A percentile compares a stretch with the other conserved stretches of the same genome.
phyloP scores from a whole-genome alignment of 495 filamentous ascomycete species.

The Aspergillus heteromorphus region DNA sequence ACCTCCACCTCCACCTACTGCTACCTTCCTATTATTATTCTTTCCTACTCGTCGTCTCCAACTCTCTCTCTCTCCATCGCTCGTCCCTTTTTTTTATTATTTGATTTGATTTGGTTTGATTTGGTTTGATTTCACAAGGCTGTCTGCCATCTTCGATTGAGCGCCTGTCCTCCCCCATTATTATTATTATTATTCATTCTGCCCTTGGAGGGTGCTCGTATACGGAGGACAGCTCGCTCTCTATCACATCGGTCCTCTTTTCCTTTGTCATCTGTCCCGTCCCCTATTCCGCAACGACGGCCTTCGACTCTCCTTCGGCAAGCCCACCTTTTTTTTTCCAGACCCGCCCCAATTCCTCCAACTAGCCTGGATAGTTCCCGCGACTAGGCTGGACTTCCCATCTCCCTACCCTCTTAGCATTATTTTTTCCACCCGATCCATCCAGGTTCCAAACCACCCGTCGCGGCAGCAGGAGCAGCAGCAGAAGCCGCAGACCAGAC shows the following conservation, averaged over 20 bases:
- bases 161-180: no score
- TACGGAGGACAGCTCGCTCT: not conserved
- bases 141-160: no score
- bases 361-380: constrained; percentile 7
- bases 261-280: not conserved
- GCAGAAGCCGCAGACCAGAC: not conserved
- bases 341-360: constrained; percentile 2
- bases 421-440: constrained; percentile 2
- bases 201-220: no score
- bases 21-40: no score
- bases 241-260: not conserved
- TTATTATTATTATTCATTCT: no score
- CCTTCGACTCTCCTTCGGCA: not conserved
- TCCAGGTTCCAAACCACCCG: not conserved
- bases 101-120: no score
- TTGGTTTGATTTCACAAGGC: no score
- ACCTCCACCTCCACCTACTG: not conserved
- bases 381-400: constrained; percentile 8
- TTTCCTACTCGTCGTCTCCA: not conserved
- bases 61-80: no score
- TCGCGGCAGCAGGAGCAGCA: not conserved
- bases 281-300: not conserved
- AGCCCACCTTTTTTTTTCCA: constrained; percentile 1
- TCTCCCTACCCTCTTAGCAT: constrained; percentile 1
- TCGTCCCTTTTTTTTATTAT: no score